Percentiles rank a stretch among this genome's conserved stretches.
Evolutionary conservation across 2,329 filamentous ascomycete genomes (phyloP).

Genomic region (Trichoderma sp.): DNA sequence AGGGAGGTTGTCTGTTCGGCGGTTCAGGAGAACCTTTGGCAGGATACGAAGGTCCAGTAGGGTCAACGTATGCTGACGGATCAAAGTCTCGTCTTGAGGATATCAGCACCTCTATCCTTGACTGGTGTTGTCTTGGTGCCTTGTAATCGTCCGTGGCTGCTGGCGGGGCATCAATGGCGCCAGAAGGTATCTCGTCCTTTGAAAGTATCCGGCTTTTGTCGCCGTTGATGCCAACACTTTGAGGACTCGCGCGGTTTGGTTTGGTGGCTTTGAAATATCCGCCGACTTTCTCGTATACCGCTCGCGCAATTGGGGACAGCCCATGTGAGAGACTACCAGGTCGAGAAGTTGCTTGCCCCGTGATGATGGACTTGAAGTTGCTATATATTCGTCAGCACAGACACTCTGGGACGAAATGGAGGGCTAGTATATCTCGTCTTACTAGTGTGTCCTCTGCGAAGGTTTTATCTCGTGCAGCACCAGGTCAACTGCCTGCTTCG

Average conservation of each 20-base stretch:
- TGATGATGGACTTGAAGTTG: constrained; percentile 52
- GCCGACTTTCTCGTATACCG: constrained; percentile 48
- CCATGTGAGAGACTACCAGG: constrained; percentile 44
- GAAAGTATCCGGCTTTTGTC: constrained; percentile 33
- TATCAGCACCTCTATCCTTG: constrained; percentile 53
- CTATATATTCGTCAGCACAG: constrained; percentile 41
- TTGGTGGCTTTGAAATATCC: constrained; percentile 48
- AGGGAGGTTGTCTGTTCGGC: constrained; percentile 28
- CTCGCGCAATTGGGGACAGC: constrained; percentile 54
- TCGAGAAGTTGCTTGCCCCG: constrained; percentile 32
- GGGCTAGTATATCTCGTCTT: constrained; percentile 41
- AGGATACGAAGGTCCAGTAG: constrained; percentile 34
- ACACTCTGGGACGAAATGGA: not conserved
- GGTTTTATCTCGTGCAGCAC: constrained; percentile 74
- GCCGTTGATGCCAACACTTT: constrained; percentile 45
- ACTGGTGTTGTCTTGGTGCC: constrained; percentile 42
- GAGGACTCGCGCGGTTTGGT: constrained; percentile 37
- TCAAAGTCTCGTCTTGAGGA: constrained; percentile 50
- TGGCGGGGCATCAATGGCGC: constrained; percentile 32
- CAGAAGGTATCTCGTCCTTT: constrained; percentile 30
- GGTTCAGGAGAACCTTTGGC: constrained; percentile 31
- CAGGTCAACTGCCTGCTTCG: constrained; percentile 74
- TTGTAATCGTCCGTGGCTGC: constrained; percentile 35
- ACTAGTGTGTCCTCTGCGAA: constrained; percentile 73
- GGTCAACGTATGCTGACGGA: constrained; percentile 43